Evolutionary conservation across 2,329 filamentous ascomycete genomes (phyloP).

Genomic region (Talaromyces amestolkiae): DNA sequence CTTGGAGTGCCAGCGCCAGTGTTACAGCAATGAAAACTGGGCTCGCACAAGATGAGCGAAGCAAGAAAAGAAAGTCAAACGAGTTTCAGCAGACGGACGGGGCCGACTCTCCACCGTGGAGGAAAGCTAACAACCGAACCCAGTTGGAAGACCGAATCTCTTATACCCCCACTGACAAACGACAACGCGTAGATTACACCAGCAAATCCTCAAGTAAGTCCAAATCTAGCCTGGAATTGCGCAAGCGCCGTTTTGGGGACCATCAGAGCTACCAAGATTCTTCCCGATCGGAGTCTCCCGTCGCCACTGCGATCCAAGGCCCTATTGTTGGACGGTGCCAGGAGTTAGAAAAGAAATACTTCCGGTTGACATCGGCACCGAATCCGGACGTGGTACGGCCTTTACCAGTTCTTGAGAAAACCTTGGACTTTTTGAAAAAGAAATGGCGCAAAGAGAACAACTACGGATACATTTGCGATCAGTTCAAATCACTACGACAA

Average conservation of each 20-base stretch:
- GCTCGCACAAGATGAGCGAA: constrained; percentile 31
- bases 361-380: constrained; percentile 86
- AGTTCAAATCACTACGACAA: constrained; percentile 98
- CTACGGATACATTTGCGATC: constrained; percentile 96
- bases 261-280: constrained; percentile 40
- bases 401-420: constrained; percentile 73
- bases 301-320: constrained; percentile 48
- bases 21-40: constrained; percentile 25
- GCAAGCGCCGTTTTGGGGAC: constrained; percentile 79
- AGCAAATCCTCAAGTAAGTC: constrained; percentile 75
- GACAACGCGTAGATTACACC: constrained; percentile 47
- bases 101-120: constrained; percentile 66
- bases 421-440: constrained; percentile 82
- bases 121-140: constrained; percentile 63
- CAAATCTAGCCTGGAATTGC: constrained; percentile 79
- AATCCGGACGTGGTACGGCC: constrained; percentile 87
- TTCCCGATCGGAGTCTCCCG: constrained; percentile 49
- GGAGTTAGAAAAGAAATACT: constrained; percentile 86
- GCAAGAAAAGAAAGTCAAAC: constrained; percentile 80
- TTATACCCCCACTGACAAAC: constrained; percentile 55
- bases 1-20: constrained; percentile 29
- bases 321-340: constrained; percentile 85
- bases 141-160: constrained; percentile 74
- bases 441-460: constrained; percentile 94
- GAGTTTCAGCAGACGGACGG: constrained; percentile 57